Evolutionary conservation across 495 filamentous ascomycete genomes (phyloP).

Genomic region (Neurospora tetrasperma): DNA sequence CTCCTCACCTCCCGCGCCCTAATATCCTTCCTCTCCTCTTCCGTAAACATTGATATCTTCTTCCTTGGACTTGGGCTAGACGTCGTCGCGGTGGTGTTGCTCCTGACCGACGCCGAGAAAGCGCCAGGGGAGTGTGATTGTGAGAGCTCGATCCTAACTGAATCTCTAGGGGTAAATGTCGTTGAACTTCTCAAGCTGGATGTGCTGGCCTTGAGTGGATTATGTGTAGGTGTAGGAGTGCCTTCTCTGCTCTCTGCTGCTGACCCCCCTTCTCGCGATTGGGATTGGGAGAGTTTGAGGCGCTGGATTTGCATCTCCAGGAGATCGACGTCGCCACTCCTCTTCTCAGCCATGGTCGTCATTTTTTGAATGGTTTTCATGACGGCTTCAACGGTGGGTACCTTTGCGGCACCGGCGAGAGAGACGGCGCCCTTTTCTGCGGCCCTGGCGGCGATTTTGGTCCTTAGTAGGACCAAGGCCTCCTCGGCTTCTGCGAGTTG

Average conservation of each 20-base stretch:
- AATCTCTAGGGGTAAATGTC: not conserved
- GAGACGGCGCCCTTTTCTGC: not conserved
- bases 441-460: slow-evolving; percentile 51
- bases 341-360: slow-evolving; percentile 82
- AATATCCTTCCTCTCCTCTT: slow-evolving; percentile 37
- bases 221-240: not conserved
- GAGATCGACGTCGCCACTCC: slow-evolving; percentile 75
- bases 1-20: slow-evolving; percentile 23
- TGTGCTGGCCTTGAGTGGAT: not conserved
- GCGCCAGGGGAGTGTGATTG: slow-evolving; percentile 5
- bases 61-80: slow-evolving; percentile 27
- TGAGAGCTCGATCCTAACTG: not conserved
- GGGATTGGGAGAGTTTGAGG: slow-evolving; percentile 23
- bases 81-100: not conserved
- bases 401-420: slow-evolving; percentile 29
- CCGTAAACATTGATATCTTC: slow-evolving; percentile 45
- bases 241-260: not conserved
- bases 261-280: not conserved
- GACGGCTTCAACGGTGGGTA: slow-evolving; percentile 84
- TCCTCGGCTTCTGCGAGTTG: slow-evolving; percentile 71
- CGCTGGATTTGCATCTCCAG: slow-evolving; percentile 75
- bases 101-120: not conserved
- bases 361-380: slow-evolving; percentile 84
- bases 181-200: not conserved
- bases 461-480: slow-evolving; percentile 67